phyloP scores from a whole-genome alignment of 2,329 filamentous ascomycete species.

The Cladosporium sp. region DNA sequence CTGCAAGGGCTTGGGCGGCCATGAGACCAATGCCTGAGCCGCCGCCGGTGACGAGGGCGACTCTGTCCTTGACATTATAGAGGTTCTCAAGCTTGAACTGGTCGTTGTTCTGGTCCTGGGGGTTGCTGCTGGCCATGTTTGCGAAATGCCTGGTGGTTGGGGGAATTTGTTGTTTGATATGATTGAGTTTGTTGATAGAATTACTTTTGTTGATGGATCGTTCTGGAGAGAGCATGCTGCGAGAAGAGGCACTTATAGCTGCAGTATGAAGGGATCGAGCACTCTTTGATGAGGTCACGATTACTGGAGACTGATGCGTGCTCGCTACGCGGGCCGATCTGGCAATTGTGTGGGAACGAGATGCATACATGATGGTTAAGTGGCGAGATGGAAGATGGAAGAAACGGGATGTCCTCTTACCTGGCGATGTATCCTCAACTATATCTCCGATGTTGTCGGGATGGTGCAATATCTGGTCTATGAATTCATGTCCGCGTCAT shows the following conservation, averaged over 20 bases:
- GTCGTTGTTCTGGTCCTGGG: conserved; percentile 30
- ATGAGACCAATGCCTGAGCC: conserved; percentile 46
- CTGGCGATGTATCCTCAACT: background rate
- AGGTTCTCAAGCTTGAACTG: conserved; percentile 31
- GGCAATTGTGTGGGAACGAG: background rate
- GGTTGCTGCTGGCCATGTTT: conserved; percentile 26
- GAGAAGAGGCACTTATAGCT: conserved; percentile 6
- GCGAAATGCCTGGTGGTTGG: conserved; percentile 11
- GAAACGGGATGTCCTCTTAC: background rate
- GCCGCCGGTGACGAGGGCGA: conserved; percentile 41
- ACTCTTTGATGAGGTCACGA: conserved; percentile 10
- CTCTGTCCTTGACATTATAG: conserved; percentile 36
- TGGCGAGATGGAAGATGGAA: background rate
- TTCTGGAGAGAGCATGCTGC: background rate
- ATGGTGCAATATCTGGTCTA: background rate
- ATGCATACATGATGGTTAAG: conserved; percentile 9
- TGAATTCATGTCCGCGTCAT: conserved; percentile 11
- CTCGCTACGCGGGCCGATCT: background rate
- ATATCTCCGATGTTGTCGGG: background rate
- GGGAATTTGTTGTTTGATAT: conserved; percentile 15
- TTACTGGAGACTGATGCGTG: conserved; percentile 3
- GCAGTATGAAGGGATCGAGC: background rate
- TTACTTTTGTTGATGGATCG: background rate
- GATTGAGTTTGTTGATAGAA: conserved; percentile 4
- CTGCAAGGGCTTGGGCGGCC: conserved; percentile 29